Conservation (phyloP, 192 early-diverging fungal species). For the Lunasporangiospora selenospora region DNA sequence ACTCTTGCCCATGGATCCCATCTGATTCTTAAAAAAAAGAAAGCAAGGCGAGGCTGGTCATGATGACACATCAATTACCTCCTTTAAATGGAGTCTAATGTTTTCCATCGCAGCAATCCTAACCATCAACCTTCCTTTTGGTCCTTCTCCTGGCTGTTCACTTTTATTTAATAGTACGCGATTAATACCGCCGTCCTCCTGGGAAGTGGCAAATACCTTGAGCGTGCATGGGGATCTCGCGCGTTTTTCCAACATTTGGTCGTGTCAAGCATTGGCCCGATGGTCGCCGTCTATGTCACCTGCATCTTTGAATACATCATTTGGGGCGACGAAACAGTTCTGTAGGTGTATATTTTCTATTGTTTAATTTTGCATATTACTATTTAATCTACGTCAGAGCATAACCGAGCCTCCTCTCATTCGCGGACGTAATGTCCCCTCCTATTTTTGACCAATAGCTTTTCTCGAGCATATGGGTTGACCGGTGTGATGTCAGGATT, state of each 20-base stretch:
- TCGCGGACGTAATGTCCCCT: slow-evolving; percentile 1
- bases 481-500: slow-evolving; percentile 74
- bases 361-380: too few species aligned
- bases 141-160: neutral
- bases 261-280: slow-evolving; percentile 60
- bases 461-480: slow-evolving; percentile 76
- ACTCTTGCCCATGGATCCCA: too few species aligned
- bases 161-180: slow-evolving; percentile 11
- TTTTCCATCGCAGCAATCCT: too few species aligned
- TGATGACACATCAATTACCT: too few species aligned
- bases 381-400: too few species aligned
- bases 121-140: neutral
- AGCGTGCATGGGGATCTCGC: slow-evolving; percentile 81
- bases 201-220: slow-evolving; percentile 80
- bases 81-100: too few species aligned
- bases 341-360: slow-evolving; percentile 57
- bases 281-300: slow-evolving; percentile 61
- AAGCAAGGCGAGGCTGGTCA: too few species aligned
- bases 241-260: slow-evolving; percentile 75
- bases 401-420: too few species aligned
- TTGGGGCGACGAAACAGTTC: slow-evolving; percentile 57
- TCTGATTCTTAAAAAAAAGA: too few species aligned
- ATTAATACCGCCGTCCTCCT: slow-evolving; percentile 41
- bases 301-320: slow-evolving; percentile 63
- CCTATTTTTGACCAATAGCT: neutral